Evolutionary conservation across 2,329 filamentous ascomycete species (phyloP).

Genomic region (Dendrostoma leiphaemia): DNA sequence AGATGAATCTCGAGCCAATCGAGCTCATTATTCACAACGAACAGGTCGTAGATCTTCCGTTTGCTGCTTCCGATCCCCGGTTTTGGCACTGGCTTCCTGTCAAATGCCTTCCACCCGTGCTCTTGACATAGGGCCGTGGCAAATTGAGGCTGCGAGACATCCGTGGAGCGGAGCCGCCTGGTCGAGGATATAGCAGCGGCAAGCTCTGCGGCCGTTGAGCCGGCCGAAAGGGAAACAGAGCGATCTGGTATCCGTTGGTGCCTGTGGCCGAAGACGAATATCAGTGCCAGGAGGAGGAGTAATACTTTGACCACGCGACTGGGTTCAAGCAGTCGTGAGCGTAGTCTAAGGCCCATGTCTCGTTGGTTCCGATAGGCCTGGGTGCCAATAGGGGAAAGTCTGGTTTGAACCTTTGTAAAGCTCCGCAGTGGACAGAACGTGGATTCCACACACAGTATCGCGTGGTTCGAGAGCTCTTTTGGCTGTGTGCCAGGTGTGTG

Average conservation of each 20-base stretch:
- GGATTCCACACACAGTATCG: neutral
- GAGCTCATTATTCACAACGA: slow-evolving; percentile 62
- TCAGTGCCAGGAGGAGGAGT: neutral
- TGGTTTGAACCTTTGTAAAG: neutral
- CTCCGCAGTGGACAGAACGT: neutral
- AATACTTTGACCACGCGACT: neutral
- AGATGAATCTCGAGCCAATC: slow-evolving; percentile 66
- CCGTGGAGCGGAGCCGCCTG: neutral
- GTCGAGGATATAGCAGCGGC: neutral
- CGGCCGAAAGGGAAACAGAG: neutral
- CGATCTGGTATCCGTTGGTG: neutral
- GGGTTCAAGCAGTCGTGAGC: neutral
- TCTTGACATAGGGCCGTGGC: slow-evolving; percentile 30
- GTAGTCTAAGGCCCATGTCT: neutral
- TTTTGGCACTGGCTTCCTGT: slow-evolving; percentile 6
- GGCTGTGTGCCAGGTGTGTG: neutral
- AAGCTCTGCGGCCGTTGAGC: neutral
- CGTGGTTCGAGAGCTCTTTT: neutral
- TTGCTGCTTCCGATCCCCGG: slow-evolving; percentile 13
- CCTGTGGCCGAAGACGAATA: neutral
- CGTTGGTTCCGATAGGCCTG: no score
- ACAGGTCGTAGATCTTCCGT: slow-evolving; percentile 59
- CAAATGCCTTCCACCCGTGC: slow-evolving; percentile 38
- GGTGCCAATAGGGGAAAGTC: no score
- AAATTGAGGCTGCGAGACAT: slow-evolving; percentile 2